phyloP scores from a whole-genome alignment of 2,329 filamentous ascomycete genomes.

The Curvularia lunata region DNA sequence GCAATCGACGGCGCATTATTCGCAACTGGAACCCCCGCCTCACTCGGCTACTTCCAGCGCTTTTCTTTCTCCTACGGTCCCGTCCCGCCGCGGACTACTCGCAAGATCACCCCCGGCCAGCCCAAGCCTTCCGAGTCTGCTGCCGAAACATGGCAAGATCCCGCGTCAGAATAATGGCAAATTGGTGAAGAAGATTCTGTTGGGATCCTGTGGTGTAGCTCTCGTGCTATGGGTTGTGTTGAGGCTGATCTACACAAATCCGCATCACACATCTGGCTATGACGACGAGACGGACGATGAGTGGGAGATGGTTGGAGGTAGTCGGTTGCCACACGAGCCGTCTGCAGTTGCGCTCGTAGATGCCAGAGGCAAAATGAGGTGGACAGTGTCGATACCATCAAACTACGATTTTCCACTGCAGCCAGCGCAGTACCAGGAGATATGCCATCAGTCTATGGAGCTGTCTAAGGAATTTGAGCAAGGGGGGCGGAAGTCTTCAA shows the following conservation, averaged over 20 bases:
- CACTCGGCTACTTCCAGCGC: conserved; percentile 45
- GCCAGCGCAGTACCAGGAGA: conserved; percentile 69
- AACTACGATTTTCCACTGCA: conserved; percentile 70
- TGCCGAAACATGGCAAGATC: conserved; percentile 70
- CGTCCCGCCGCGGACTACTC: conserved; percentile 62
- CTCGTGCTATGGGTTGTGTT: conserved; percentile 60
- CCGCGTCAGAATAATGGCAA: conserved; percentile 61
- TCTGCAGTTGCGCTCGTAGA: conserved; percentile 75
- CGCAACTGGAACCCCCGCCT: conserved; percentile 39
- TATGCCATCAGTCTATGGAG: conserved; percentile 71
- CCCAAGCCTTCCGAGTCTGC: conserved; percentile 71
- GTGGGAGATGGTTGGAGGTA: conserved; percentile 71
- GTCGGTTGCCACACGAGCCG: conserved; percentile 72
- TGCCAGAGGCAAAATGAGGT: conserved; percentile 67
- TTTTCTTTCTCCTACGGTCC: conserved; percentile 45
- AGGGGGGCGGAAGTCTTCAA: conserved; percentile 36
- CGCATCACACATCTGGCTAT: conserved; percentile 22
- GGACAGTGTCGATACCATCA: conserved; percentile 81
- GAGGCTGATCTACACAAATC: conserved; percentile 38
- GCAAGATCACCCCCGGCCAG: conserved; percentile 74
- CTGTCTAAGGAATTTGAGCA: conserved; percentile 61
- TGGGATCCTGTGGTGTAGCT: conserved; percentile 58
- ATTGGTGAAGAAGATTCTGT: conserved; percentile 62
- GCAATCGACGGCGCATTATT: conserved; percentile 49
- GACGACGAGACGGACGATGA: conserved; percentile 47